These are phyloP conservation scores for Tubosaeta brunneosetosa DNA, from an alignment of 768 basidiomycete species.

Conservation along the genomic window DNA sequence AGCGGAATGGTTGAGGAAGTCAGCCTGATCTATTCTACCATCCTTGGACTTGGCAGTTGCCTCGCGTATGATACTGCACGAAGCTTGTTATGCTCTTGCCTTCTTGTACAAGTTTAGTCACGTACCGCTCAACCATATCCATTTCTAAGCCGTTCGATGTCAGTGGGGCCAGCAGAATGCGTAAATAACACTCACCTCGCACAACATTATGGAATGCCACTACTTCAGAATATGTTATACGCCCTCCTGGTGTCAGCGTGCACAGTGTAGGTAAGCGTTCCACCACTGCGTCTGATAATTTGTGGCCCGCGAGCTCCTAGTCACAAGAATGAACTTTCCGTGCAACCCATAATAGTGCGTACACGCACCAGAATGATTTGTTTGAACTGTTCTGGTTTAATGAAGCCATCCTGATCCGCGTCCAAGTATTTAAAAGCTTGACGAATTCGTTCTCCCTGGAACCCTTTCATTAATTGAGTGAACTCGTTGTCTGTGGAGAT, in stretches of 20 bases:
- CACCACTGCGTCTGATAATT: constrained; percentile 89
- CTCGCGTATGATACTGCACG: constrained; percentile 74
- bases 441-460: constrained; percentile 94
- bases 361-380: constrained; percentile 83
- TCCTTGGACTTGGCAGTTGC: constrained; percentile 89
- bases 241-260: constrained; percentile 81
- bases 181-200: constrained; percentile 52
- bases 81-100: constrained; percentile 1
- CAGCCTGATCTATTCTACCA: constrained; percentile 92
- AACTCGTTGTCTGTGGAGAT: constrained; percentile 78
- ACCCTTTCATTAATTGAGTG: constrained; percentile 97
- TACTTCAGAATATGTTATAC: constrained; percentile 95
- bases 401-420: constrained; percentile 87
- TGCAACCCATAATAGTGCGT: background rate
- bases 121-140: constrained; percentile 90
- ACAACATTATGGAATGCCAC: constrained; percentile 96
- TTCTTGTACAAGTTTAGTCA: background rate
- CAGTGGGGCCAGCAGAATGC: background rate
- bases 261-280: constrained; percentile 91
- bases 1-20: constrained; percentile 88
- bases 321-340: background rate
- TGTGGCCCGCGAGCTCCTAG: constrained; percentile 95
- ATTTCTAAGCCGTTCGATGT: constrained; percentile 51
- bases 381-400: constrained; percentile 90
- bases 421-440: constrained; percentile 95